Percentiles rank a stretch among this genome's conserved stretches.
Conservation (phyloP, 1,139 yeast genomes). For the Meyerozyma athensensis region DNA sequence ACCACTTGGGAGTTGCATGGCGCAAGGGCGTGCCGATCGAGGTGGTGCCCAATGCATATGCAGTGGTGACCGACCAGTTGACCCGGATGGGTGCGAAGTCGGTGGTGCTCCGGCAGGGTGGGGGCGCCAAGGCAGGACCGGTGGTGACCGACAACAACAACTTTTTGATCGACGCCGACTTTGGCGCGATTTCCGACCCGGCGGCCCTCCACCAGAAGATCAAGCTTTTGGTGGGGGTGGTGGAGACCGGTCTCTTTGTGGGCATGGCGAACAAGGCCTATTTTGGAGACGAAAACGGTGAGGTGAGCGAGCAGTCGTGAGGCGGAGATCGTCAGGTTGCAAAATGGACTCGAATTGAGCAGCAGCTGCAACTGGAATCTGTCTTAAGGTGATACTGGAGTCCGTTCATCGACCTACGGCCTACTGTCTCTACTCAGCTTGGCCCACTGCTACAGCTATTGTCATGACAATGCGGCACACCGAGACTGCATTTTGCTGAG, state of each 20-base stretch:
- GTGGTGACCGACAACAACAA: slow-evolving; percentile 96
- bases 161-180: slow-evolving; percentile 89
- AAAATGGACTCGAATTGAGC: neutral
- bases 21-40: slow-evolving; percentile 92
- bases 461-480: too few species aligned
- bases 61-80: slow-evolving; percentile 66
- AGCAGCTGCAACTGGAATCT: neutral
- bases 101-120: slow-evolving; percentile 77
- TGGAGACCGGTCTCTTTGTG: slow-evolving; percentile 90
- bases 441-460: slow-evolving; percentile 15
- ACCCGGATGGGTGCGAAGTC: slow-evolving; percentile 58
- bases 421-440: neutral
- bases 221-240: slow-evolving; percentile 85
- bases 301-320: slow-evolving; percentile 33
- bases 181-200: slow-evolving; percentile 71
- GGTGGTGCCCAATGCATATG: slow-evolving; percentile 85
- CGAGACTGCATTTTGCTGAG: too few species aligned
- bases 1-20: slow-evolving; percentile 74
- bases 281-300: slow-evolving; percentile 80
- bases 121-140: slow-evolving; percentile 94
- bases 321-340: too few species aligned
- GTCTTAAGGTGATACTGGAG: neutral
- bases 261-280: slow-evolving; percentile 71
- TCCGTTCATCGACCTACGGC: neutral
- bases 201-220: slow-evolving; percentile 55